These are phyloP conservation scores for Penicillium canescens DNA, from an alignment of 495 filamentous ascomycete genomes.

Conservation along the genomic window DNA sequence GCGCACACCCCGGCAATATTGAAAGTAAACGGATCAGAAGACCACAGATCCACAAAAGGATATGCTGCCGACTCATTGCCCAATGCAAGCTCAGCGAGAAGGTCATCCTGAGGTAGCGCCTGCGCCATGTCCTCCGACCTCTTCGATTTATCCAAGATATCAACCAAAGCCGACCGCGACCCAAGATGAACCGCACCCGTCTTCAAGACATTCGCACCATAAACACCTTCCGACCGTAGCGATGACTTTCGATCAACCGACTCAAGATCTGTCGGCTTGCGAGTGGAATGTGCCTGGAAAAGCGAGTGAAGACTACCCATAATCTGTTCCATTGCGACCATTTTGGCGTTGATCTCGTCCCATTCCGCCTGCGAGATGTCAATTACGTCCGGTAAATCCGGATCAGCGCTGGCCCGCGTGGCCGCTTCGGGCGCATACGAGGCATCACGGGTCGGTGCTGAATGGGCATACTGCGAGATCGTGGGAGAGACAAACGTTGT, in stretches of 20 bases:
- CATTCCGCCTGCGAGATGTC: slow-evolving; percentile 43
- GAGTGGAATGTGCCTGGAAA: slow-evolving; percentile 34
- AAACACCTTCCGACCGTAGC: slow-evolving; percentile 42
- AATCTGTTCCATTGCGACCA: slow-evolving; percentile 47
- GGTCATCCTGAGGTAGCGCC: slow-evolving; percentile 72
- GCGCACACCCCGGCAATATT: slow-evolving; percentile 68
- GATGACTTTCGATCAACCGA: slow-evolving; percentile 17
- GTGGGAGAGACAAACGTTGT: slow-evolving; percentile 16
- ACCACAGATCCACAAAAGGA: slow-evolving; percentile 69
- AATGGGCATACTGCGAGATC: slow-evolving; percentile 4
- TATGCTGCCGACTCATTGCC: slow-evolving; percentile 79
- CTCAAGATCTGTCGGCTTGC: slow-evolving; percentile 18
- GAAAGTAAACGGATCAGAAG: slow-evolving; percentile 63
- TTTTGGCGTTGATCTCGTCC: slow-evolving; percentile 48
- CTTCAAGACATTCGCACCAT: slow-evolving; percentile 44
- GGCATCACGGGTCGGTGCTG: slow-evolving; percentile 10
- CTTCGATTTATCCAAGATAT: slow-evolving; percentile 46
- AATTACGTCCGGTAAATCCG: slow-evolving; percentile 32
- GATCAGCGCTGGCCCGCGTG: slow-evolving; percentile 17
- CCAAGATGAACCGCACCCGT: slow-evolving; percentile 58
- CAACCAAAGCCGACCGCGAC: slow-evolving; percentile 53
- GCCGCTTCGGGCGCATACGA: slow-evolving; percentile 15
- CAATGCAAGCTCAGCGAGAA: slow-evolving; percentile 77
- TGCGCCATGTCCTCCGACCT: slow-evolving; percentile 37
- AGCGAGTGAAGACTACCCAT: slow-evolving; percentile 38